phyloP scores from a whole-genome alignment of 805 yeast genomes.

The Kazachstania kunashirensis region DNA sequence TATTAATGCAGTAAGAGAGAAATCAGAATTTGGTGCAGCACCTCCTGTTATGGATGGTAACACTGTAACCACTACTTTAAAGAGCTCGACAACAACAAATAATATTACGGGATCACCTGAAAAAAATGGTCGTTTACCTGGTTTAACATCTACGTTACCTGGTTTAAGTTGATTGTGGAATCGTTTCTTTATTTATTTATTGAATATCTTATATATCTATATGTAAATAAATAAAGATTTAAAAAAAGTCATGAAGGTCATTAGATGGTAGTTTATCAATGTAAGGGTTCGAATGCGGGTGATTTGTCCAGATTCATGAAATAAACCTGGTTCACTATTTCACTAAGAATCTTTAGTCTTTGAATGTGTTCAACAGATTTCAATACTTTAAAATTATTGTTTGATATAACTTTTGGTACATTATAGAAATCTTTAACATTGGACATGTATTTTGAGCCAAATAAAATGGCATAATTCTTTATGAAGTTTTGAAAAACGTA shows the following conservation, averaged over 20 bases:
- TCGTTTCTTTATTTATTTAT: background rate
- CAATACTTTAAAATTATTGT: background rate
- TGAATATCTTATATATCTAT: too few relatives aligned
- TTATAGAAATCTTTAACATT: slow-evolving; percentile 9
- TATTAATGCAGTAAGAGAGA: slow-evolving; percentile 28
- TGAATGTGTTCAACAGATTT: background rate
- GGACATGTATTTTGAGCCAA: slow-evolving; percentile 18
- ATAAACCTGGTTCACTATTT: background rate
- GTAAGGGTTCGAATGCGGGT: background rate
- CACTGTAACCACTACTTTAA: background rate
- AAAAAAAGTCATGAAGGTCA: background rate
- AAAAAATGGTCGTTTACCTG: background rate
- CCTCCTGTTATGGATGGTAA: slow-evolving; percentile 14
- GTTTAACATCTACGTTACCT: slow-evolving; percentile 1
- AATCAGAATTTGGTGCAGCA: slow-evolving; percentile 29
- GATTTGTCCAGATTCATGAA: too few relatives aligned
- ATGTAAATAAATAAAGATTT: too few relatives aligned
- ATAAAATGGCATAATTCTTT: slow-evolving; percentile 15
- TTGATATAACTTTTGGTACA: slow-evolving; percentile 4
- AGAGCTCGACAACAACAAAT: background rate
- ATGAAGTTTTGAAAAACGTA: slow-evolving; percentile 16
- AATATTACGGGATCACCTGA: background rate
- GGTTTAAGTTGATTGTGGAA: slow-evolving; percentile 4
- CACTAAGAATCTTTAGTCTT: background rate
- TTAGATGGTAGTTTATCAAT: background rate